A percentile compares a stretch with the other conserved stretches of the same genome.
These are phyloP conservation scores for Phytophthora fragariaefolia DNA, from an alignment of 352 stramenopile species.

Conservation along the genomic window DNA sequence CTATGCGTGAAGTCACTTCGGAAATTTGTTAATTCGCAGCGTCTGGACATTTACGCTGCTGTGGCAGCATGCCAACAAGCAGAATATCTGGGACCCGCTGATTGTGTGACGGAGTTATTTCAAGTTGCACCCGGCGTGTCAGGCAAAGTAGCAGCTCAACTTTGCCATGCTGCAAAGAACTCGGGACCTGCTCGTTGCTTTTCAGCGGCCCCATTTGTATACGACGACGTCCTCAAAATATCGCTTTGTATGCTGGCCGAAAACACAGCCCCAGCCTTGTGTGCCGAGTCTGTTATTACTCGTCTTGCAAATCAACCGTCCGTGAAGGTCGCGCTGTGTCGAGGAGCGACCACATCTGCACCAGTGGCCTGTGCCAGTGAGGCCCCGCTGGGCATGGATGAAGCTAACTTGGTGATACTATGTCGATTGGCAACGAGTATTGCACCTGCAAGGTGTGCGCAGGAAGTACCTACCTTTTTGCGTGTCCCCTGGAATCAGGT, in stretches of 20 bases:
- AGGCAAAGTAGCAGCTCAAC: conserved; percentile 11
- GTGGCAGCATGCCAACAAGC: conserved; percentile 35
- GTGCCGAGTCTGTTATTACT: conserved; percentile 32
- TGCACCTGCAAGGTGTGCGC: conserved; percentile 49
- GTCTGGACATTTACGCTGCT: conserved; percentile 28
- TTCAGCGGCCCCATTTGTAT: conserved; percentile 36
- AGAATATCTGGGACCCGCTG: conserved; percentile 22
- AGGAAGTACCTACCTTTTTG: conserved; percentile 31
- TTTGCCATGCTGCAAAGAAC: conserved; percentile 40
- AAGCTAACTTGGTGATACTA: conserved; percentile 39
- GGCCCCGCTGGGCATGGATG: conserved; percentile 55
- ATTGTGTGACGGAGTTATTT: conserved; percentile 38
- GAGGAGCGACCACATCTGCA: conserved; percentile 31
- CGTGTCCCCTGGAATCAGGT: conserved; percentile 39
- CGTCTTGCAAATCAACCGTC: conserved; percentile 21
- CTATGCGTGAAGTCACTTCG: conserved; percentile 36
- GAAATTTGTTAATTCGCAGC: conserved; percentile 36
- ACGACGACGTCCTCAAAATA: conserved; percentile 44
- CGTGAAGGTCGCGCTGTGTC: conserved; percentile 41
- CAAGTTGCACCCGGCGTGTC: not conserved
- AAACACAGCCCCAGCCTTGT: conserved; percentile 44
- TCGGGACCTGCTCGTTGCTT: conserved; percentile 49
- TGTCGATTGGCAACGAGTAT: conserved; percentile 42
- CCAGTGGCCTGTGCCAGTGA: conserved; percentile 44
- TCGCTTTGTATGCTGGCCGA: conserved; percentile 47